Evolutionary conservation across 2,329 filamentous ascomycete species (phyloP).

Genomic region (Cladobotryum protrusum): DNA sequence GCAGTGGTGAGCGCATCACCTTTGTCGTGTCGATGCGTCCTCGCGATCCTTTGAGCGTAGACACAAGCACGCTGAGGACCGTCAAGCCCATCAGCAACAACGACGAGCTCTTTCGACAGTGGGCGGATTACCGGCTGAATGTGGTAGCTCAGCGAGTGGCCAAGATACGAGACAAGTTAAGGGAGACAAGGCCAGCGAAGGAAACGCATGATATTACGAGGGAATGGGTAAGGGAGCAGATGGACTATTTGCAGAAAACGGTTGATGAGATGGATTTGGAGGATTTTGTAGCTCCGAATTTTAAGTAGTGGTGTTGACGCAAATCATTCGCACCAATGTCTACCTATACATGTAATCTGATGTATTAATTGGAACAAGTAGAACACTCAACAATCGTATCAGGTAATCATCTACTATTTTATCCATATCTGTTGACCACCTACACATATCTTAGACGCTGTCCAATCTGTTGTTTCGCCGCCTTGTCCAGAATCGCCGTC

Average conservation of each 20-base stretch:
- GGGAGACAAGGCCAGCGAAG: slow-evolving; percentile 18
- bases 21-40: slow-evolving; percentile 42
- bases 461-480: slow-evolving; percentile 7
- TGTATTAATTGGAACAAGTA: too few species aligned
- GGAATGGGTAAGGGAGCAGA: slow-evolving; percentile 23
- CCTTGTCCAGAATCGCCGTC: slow-evolving; percentile 9
- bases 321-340: too few species aligned
- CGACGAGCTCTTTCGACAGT: slow-evolving; percentile 24
- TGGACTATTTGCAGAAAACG: slow-evolving; percentile 24
- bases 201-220: slow-evolving; percentile 17
- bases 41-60: slow-evolving; percentile 30
- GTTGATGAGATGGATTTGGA: slow-evolving; percentile 22
- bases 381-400: too few species aligned
- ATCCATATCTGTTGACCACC: neutral
- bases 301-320: neutral
- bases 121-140: slow-evolving; percentile 22
- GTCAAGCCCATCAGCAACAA: slow-evolving; percentile 20
- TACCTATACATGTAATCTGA: too few species aligned
- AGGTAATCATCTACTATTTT: too few species aligned
- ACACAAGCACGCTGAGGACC: slow-evolving; percentile 33
- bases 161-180: slow-evolving; percentile 15
- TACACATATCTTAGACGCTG: slow-evolving; percentile 10
- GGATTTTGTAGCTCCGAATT: slow-evolving; percentile 7
- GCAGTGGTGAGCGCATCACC: slow-evolving; percentile 38
- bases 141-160: slow-evolving; percentile 17